Base-by-base conservation (phyloP, 768 basidiomycete genomes). In the Thelephora aurantiotincta region DNA sequence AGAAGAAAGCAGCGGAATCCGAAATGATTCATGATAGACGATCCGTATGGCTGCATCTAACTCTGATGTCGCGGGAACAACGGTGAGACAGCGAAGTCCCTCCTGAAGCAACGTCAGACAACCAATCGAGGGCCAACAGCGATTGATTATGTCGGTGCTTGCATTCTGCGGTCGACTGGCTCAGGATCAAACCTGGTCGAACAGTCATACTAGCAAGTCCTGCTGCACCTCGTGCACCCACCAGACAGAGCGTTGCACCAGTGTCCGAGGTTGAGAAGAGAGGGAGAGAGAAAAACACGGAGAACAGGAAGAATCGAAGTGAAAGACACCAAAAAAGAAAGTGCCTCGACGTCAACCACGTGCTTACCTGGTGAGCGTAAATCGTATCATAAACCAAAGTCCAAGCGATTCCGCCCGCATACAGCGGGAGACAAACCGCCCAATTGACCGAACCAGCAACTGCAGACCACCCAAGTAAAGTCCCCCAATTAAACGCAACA, bases 351-450 rank as follows among this genome's bases (percentile, higher is more conserved):
- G 19, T 14, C n/a, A 18, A 19, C 52, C 20, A 14, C 41, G 35
- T 16, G 22, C 65, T 26, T 51, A 86, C 90, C 69, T 97, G 94
- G 62, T 99, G 96, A 2, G 96, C 96, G 57, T 98, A 98, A 54
- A 98, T 91, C 44, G 83, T 94, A 56, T 99, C 96, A 59, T 98
- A 99, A 1, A 96, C 87, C 38, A 99, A 73, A 44, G 93, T 93
- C 92, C 93, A 98, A 56, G 79, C 78, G 22, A 92, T 66, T 19
- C 89, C 87, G 6, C 93, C 90, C 1, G 82, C 80, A 58, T 97
- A 98, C 11, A 99, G 72, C 2, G 96, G 90, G 7, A 86, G 64
- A 37, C 85, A 88, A 36, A 93, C 75, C 11, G 60, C 60, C 92
- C 90, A 94, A 58, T 94, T 70, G 2, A 82, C 79, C 1, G 71